Percentiles rank a stretch among this genome's conserved stretches.
These are phyloP conservation scores for Pseudocercospora eumusae DNA, from an alignment of 2,329 filamentous ascomycete species.

Conservation along the genomic window DNA sequence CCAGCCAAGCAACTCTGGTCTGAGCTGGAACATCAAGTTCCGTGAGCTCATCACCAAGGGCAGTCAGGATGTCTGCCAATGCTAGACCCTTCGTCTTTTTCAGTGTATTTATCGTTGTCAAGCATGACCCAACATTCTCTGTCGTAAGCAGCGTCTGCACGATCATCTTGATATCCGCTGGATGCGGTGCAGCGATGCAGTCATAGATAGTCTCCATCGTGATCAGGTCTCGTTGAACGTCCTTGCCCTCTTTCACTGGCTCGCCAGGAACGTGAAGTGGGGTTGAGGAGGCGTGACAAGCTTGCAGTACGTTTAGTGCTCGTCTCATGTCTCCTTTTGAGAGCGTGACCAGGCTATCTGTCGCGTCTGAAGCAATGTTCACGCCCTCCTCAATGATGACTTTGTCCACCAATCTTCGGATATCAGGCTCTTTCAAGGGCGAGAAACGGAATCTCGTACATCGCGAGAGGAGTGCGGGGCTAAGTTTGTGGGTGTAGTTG, in stretches of 20 bases:
- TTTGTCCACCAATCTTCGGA: slow-evolving; percentile 79
- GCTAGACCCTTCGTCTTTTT: slow-evolving; percentile 85
- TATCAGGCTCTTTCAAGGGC: slow-evolving; percentile 85
- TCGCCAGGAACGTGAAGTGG: slow-evolving; percentile 54
- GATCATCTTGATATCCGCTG: slow-evolving; percentile 82
- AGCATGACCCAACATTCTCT: slow-evolving; percentile 82
- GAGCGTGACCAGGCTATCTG: slow-evolving; percentile 78
- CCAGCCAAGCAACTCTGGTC: slow-evolving; percentile 87
- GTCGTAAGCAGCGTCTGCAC: slow-evolving; percentile 79
- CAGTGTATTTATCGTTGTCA: slow-evolving; percentile 82
- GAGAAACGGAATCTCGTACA: slow-evolving; percentile 96
- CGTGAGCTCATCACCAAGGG: slow-evolving; percentile 77
- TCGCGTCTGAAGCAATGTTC: slow-evolving; percentile 77
- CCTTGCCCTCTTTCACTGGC: slow-evolving; percentile 52
- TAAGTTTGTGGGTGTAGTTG: slow-evolving; percentile 98
- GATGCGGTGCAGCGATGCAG: slow-evolving; percentile 93
- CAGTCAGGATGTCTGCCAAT: slow-evolving; percentile 88
- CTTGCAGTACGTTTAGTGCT: slow-evolving; percentile 91
- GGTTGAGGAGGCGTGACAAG: slow-evolving; percentile 89
- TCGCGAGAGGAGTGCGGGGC: slow-evolving; percentile 84
- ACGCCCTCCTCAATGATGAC: slow-evolving; percentile 87
- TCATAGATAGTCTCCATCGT: slow-evolving; percentile 93
- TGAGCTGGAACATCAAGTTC: slow-evolving; percentile 81
- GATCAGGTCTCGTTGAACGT: slow-evolving; percentile 76
- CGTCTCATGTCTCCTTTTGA: slow-evolving; percentile 96